phyloP scores from a whole-genome alignment of 129 eudicot species.

The Flaveria trinervia region DNA sequence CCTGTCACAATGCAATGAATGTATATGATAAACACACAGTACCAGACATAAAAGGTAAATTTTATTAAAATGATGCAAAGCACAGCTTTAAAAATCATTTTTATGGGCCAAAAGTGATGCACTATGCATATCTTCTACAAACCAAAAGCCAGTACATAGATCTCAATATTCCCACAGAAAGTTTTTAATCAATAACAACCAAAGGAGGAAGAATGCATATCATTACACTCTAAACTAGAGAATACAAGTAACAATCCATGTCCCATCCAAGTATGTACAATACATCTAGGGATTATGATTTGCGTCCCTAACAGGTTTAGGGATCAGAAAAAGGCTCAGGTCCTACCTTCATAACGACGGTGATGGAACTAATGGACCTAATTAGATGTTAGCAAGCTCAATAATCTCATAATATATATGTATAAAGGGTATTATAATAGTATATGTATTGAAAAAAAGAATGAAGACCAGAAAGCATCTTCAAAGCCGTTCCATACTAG shows the following conservation, averaged over 20 bases:
- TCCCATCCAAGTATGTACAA: not conserved
- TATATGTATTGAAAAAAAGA: not conserved
- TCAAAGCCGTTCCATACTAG: too few relatives aligned
- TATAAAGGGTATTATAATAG: not conserved
- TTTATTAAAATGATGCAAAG: not conserved
- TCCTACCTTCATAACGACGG: conserved; percentile 18
- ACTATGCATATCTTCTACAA: not conserved
- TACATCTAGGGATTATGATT: not conserved
- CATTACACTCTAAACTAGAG: conserved; percentile 8
- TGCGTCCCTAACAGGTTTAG: conserved; percentile 39
- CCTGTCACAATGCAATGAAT: conserved; percentile 41
- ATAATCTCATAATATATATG: conserved; percentile 4
- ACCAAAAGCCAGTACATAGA: not conserved
- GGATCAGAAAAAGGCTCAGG: conserved; percentile 23
- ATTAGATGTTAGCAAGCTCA: not conserved
- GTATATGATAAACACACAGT: not conserved
- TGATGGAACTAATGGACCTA: not conserved
- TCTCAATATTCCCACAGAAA: not conserved
- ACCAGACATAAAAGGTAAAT: not conserved
- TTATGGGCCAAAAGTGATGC: too few relatives aligned
- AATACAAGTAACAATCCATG: not conserved
- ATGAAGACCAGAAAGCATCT: too few relatives aligned
- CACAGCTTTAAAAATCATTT: too few relatives aligned
- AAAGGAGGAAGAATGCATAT: not conserved
- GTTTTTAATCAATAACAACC: too few relatives aligned